A percentile compares a stretch with the other conserved stretches of the same genome.
phyloP scores from a whole-genome alignment of 345 rosid genomes.

The Pseudoturritis turrita region DNA sequence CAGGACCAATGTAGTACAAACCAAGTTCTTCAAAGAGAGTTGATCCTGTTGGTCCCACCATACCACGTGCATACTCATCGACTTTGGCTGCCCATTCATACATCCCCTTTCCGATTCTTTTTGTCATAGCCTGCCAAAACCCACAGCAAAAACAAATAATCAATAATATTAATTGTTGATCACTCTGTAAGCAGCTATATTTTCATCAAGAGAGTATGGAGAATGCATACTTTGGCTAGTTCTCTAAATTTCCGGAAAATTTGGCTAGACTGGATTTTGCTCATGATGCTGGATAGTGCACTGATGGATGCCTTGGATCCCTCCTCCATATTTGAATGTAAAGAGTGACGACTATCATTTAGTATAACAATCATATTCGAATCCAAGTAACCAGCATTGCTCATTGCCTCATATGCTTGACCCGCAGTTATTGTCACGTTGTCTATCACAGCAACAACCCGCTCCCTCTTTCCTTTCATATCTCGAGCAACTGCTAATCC shows the following conservation, averaged over 20 bases:
- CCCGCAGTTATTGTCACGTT: constrained; percentile 84
- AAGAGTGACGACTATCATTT: constrained; percentile 75
- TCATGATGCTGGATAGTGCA: constrained; percentile 75
- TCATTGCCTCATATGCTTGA: constrained; percentile 94
- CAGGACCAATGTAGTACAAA: constrained; percentile 86
- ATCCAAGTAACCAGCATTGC: constrained; percentile 90
- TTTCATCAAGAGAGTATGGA: background rate
- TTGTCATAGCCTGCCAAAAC: constrained; percentile 62
- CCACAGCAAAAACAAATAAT: background rate
- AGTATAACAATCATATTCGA: constrained; percentile 84
- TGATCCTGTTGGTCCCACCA: constrained; percentile 88
- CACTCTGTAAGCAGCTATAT: background rate
- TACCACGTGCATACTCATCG: constrained; percentile 96
- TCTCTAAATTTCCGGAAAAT: constrained; percentile 78
- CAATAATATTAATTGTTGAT: background rate
- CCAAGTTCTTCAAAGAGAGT: constrained; percentile 97
- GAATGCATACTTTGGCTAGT: constrained; percentile 66
- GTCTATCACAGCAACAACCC: constrained; percentile 69
- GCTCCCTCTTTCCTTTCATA: constrained; percentile 77
- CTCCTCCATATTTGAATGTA: constrained; percentile 70
- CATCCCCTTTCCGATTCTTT: constrained; percentile 78
- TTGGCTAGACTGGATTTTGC: constrained; percentile 87
- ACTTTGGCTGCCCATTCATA: constrained; percentile 94
- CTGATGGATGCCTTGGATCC: constrained; percentile 71
- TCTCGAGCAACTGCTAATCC: constrained; percentile 94